phyloP scores from a whole-genome alignment of 116 monocot genomes.

The Papilionanthe hybrid region DNA sequence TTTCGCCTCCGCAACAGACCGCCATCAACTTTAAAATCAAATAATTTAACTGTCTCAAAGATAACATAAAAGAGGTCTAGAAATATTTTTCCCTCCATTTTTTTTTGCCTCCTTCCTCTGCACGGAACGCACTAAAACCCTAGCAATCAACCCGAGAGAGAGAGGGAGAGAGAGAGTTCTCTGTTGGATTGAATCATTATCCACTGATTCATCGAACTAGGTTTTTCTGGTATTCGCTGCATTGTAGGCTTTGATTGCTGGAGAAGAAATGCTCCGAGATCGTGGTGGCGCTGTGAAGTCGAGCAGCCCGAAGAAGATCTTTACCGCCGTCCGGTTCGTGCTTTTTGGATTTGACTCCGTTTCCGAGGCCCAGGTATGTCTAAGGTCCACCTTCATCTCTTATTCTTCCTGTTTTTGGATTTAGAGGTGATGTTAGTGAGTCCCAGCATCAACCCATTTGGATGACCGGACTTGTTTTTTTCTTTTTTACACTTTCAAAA shows the following conservation, averaged over 20 bases:
- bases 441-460: not conserved
- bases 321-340: slow-evolving; percentile 66
- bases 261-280: slow-evolving; percentile 24
- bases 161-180: not conserved
- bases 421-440: too few relatives aligned
- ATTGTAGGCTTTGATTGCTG: too few relatives aligned
- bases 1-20: too few relatives aligned
- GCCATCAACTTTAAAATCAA: too few relatives aligned
- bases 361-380: slow-evolving; percentile 57
- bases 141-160: not conserved
- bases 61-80: not conserved
- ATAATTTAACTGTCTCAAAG: too few relatives aligned
- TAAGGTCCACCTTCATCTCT: not conserved
- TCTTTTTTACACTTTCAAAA: not conserved
- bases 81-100: slow-evolving; percentile 21
- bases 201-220: not conserved
- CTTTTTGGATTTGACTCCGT: slow-evolving; percentile 80
- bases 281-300: slow-evolving; percentile 15
- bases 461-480: not conserved
- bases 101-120: not conserved
- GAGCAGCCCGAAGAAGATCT: slow-evolving; percentile 28
- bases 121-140: slow-evolving; percentile 14
- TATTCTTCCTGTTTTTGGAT: not conserved
- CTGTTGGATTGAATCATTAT: not conserved
- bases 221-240: not conserved